These are phyloP conservation scores for Auriscalpium vulgare DNA, from an alignment of 768 basidiomycete genomes.

Conservation along the genomic window DNA sequence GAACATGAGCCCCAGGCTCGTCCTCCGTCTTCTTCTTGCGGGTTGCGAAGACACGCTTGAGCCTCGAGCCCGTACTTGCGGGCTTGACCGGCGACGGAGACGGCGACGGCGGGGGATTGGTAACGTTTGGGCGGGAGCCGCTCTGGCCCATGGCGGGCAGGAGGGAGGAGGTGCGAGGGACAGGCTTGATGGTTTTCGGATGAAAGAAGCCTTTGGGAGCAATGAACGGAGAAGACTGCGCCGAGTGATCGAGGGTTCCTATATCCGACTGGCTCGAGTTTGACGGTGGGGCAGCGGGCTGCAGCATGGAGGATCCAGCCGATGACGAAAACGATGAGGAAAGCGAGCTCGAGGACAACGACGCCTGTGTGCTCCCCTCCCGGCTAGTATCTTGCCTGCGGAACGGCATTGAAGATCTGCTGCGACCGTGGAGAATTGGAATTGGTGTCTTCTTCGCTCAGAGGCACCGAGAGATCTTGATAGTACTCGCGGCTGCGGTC, in stretches of 20 bases:
- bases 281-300: conserved; percentile 28
- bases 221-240: conserved; percentile 22
- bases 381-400: conserved; percentile 12
- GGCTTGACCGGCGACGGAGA: conserved; percentile 11
- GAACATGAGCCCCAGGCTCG: conserved; percentile 10
- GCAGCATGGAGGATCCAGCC: conserved; percentile 32
- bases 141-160: conserved; percentile 33
- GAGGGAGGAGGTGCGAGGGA: conserved; percentile 24
- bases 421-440: neutral
- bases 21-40: conserved; percentile 55
- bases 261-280: conserved; percentile 34
- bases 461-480: conserved; percentile 6
- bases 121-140: conserved; percentile 19
- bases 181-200: conserved; percentile 18
- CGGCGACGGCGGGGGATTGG: conserved; percentile 19
- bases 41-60: conserved; percentile 51
- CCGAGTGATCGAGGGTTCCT: conserved; percentile 34
- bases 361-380: conserved; percentile 23
- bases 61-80: conserved; percentile 33
- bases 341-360: conserved; percentile 33
- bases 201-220: conserved; percentile 21
- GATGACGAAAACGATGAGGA: conserved; percentile 40
- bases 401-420: conserved; percentile 8
- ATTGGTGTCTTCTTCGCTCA: neutral
- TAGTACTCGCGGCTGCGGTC: conserved; percentile 1